Evolutionary conservation across 2,329 filamentous ascomycete genomes (phyloP).

Genomic region (Monosporascus sp.): DNA sequence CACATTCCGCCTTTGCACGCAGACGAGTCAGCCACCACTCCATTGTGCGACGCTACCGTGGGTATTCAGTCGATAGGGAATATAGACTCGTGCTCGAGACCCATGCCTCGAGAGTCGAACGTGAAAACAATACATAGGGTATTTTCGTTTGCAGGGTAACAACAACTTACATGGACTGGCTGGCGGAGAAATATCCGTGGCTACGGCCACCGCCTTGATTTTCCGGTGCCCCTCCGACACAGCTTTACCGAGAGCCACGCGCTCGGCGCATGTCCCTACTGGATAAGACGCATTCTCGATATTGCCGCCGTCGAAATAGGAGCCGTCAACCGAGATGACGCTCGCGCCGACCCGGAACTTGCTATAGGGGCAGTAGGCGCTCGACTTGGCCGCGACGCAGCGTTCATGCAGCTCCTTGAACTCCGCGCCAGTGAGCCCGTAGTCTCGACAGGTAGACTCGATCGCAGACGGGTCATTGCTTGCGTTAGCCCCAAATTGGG

Average conservation of each 20-base stretch:
- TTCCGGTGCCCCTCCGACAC: constrained; percentile 52
- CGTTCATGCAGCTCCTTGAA: constrained; percentile 57
- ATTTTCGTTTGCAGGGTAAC: not conserved
- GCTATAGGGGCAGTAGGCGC: constrained; percentile 90
- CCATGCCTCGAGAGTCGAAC: too few relatives aligned
- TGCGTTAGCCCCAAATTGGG: not conserved
- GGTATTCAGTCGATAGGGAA: too few relatives aligned
- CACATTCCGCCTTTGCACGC: constrained; percentile 65
- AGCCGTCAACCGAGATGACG: constrained; percentile 53
- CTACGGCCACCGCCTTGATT: constrained; percentile 79
- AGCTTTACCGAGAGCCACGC: constrained; percentile 80
- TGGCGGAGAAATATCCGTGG: constrained; percentile 68
- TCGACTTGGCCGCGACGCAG: constrained; percentile 66
- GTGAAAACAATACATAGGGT: not conserved
- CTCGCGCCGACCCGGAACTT: constrained; percentile 85
- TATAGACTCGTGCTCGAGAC: too few relatives aligned
- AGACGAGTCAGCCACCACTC: not conserved
- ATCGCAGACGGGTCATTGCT: constrained; percentile 10
- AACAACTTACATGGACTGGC: constrained; percentile 60
- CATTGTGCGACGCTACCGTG: too few relatives aligned
- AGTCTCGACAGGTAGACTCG: constrained; percentile 29
- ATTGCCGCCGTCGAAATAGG: constrained; percentile 70
- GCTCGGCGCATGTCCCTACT: constrained; percentile 91
- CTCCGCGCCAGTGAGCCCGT: constrained; percentile 56
- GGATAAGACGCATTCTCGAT: constrained; percentile 93